These are phyloP conservation scores for Cardamine resedifolia DNA, from an alignment of 345 rosid species.

Conservation along the genomic window DNA sequence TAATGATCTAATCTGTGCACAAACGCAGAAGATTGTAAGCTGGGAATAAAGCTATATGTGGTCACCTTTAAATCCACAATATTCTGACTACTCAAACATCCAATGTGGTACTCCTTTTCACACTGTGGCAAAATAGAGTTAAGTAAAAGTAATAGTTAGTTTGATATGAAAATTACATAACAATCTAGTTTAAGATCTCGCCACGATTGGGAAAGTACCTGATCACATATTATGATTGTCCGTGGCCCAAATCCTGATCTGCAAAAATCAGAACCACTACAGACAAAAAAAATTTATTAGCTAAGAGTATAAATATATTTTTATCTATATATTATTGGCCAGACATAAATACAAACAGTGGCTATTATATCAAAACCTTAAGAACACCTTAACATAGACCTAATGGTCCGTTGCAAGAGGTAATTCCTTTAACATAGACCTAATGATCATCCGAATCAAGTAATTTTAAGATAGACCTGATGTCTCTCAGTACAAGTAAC, in stretches of 20 bases:
- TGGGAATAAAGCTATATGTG: constrained; percentile 15
- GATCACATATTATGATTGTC: constrained; percentile 91
- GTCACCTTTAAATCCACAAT: constrained; percentile 83
- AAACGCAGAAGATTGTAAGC: constrained; percentile 3
- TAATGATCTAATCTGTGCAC: constrained; percentile 8
- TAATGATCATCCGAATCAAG: not conserved
- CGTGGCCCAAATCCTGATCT: constrained; percentile 95
- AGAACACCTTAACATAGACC: constrained; percentile 1
- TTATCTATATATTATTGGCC: constrained; percentile 7
- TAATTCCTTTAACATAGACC: constrained; percentile 4
- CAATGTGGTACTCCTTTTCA: constrained; percentile 84
- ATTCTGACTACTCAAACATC: constrained; percentile 82
- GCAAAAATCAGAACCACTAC: constrained; percentile 84
- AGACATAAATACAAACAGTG: constrained; percentile 9
- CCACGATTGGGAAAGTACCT: constrained; percentile 51
- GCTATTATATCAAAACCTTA: not conserved
- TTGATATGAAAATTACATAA: constrained; percentile 15
- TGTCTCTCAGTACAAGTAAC: constrained; percentile 1
- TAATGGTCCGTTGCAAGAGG: not conserved
- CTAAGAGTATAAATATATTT: constrained; percentile 11
- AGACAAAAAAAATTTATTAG: constrained; percentile 14
- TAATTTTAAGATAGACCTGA: constrained; percentile 14
- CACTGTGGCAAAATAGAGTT: constrained; percentile 51
- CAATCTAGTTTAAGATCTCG: not conserved
- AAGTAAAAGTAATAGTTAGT: constrained; percentile 14